These are phyloP conservation scores for Candida sphagnicola DNA, from an alignment of 805 yeast species.

Conservation along the genomic window DNA sequence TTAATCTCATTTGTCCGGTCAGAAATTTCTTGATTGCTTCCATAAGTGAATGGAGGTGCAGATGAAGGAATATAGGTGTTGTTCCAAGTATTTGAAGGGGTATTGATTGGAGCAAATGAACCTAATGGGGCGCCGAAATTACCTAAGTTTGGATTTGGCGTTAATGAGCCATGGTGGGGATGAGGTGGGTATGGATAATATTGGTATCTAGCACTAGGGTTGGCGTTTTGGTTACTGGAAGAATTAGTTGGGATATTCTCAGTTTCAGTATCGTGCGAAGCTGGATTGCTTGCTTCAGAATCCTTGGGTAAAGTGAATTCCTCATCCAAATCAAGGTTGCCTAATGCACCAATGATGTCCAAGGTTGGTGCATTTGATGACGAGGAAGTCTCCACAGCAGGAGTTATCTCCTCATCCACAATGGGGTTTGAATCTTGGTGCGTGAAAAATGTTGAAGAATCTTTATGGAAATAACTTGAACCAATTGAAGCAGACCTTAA, in stretches of 20 bases:
- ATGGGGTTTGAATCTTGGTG: conserved; percentile 9
- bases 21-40: not conserved
- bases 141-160: conserved; percentile 15
- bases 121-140: conserved; percentile 6
- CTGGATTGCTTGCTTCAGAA: not conserved
- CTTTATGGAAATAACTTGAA: conserved; percentile 23
- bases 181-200: conserved; percentile 4
- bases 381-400: conserved; percentile 4
- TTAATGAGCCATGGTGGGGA: conserved; percentile 21
- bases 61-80: conserved; percentile 28
- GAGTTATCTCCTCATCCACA: conserved; percentile 7
- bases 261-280: not conserved
- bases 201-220: not conserved
- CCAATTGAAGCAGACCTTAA: conserved; percentile 19
- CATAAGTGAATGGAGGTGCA: conserved; percentile 33
- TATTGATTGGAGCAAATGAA: conserved; percentile 8
- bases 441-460: conserved; percentile 18
- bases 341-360: conserved; percentile 48
- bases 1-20: not conserved
- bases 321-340: conserved; percentile 43
- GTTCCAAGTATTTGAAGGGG: conserved; percentile 37
- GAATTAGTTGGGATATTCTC: not conserved
- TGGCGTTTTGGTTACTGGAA: not conserved
- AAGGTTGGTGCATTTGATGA: conserved; percentile 13
- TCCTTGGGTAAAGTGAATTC: conserved; percentile 19